A percentile compares a stretch with the other conserved stretches of the same genome.
Evolutionary conservation across 2,329 filamentous ascomycete genomes (phyloP).

Genomic region (Trichoderma simmonsii): DNA sequence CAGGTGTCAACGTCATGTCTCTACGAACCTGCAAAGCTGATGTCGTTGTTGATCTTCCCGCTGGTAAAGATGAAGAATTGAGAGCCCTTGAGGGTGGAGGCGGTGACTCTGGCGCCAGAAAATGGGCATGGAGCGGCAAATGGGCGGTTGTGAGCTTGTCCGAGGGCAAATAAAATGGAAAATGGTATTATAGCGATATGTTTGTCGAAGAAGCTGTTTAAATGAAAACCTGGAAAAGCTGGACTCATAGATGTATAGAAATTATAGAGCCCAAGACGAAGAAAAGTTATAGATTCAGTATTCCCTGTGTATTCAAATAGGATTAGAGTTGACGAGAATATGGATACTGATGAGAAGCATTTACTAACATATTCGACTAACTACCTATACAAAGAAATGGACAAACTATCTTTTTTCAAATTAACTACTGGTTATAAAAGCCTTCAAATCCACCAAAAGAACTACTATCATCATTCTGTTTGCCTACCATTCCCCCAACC

Average conservation of each 20-base stretch:
- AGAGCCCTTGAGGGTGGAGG: slow-evolving; percentile 65
- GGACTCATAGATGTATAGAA: slow-evolving; percentile 9
- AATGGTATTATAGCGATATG: neutral
- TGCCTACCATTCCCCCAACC: neutral
- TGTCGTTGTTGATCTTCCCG: slow-evolving; percentile 81
- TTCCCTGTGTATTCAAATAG: neutral
- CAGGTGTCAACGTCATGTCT: slow-evolving; percentile 79
- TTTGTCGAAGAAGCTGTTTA: neutral
- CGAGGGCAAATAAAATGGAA: slow-evolving; percentile 31
- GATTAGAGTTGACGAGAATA: neutral
- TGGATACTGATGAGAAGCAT: neutral
- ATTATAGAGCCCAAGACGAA: neutral
- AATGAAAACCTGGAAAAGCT: neutral
- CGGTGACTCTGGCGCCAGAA: slow-evolving; percentile 66
- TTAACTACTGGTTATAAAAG: neutral
- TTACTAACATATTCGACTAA: neutral
- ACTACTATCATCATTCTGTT: neutral
- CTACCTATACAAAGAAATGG: neutral
- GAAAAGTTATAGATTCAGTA: neutral
- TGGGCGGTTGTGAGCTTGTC: slow-evolving; percentile 79
- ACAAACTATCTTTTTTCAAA: neutral
- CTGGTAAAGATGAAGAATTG: slow-evolving; percentile 80
- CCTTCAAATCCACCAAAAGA: neutral
- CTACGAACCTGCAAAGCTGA: slow-evolving; percentile 96
- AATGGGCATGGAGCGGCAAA: slow-evolving; percentile 95